Evolutionary conservation across 2,329 filamentous ascomycete genomes (phyloP), one percentile per base, ranked within the genome.

Genomic region (Dactylella cylindrospora): DNA sequence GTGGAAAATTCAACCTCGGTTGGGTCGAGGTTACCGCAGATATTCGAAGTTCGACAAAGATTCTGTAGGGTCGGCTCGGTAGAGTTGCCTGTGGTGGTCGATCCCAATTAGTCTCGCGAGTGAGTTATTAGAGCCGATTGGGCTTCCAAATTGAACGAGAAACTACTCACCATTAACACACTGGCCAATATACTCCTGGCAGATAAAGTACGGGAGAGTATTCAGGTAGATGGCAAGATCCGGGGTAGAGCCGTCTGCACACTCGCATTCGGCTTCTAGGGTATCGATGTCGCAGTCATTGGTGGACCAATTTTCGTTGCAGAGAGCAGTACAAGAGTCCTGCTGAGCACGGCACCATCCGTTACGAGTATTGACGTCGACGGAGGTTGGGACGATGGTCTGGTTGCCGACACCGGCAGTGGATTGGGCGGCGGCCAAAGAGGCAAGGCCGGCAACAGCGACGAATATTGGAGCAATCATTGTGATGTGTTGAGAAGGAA

Each of bases 291-390:
- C 43, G 52, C 59, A 64, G 19, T 55, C 46, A 22, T 64, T 64
- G 19, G 51, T 51, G 29, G 20, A 22, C 59, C 59, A 64, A 26
- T 57, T 36, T 29, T 57, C 44, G 45, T 15, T 35, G 45, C 59
- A 64, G 39, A 64, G 51, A 25, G 44, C 47, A 15, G 50, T 64
- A 45, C 59, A 64, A 15, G 51, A 54, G 43, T 64, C 45, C 59
- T 41, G 51, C 17, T 64, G 35, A 13, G 57, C 19, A 45, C 33
- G 29, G 41, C 59, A 64, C 51, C 52, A 64, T 29, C 51, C 45
- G 50, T 57, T 57, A 36, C 49, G 49, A 15, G 49, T 54, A 44
- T 62, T 62, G 7, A 62, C 13, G 43, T 62, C 57, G 36, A 54
- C 43, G 35, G 49, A 54, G 43, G 49, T 13, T 17, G 57, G 57